Percentiles rank a stretch among this genome's conserved stretches.
Evolutionary conservation across 2,329 filamentous ascomycete genomes (phyloP).

Genomic region (Colletotrichum coccodes): DNA sequence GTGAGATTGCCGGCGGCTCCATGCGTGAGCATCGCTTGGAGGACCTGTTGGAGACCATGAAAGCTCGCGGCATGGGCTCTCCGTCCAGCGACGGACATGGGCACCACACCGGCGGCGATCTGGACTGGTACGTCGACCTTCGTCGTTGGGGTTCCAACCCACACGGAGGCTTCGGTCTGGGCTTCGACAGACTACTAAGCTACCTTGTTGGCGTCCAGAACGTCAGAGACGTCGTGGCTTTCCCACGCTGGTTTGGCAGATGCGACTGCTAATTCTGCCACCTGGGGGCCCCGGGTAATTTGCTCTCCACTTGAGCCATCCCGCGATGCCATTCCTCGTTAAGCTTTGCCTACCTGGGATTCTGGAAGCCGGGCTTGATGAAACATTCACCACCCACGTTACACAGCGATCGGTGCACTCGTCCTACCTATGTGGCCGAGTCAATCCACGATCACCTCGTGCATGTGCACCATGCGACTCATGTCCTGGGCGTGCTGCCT

Average conservation of each 20-base stretch:
- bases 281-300: not conserved
- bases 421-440: conserved; percentile 9
- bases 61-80: conserved; percentile 69
- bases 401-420: conserved; percentile 7
- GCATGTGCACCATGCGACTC: conserved; percentile 2
- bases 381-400: conserved; percentile 4
- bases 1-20: conserved; percentile 88
- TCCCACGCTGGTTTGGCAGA: conserved; percentile 78
- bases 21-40: conserved; percentile 85
- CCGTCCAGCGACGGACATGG: conserved; percentile 36
- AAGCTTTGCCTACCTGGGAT: conserved; percentile 51
- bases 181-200: conserved; percentile 86
- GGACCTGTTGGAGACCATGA: conserved; percentile 77
- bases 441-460: conserved; percentile 5
- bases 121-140: conserved; percentile 91
- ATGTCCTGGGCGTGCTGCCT: not conserved
- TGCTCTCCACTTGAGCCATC: not conserved
- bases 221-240: conserved; percentile 86
- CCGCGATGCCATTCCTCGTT: conserved; percentile 40
- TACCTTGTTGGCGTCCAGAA: conserved; percentile 86
- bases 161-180: conserved; percentile 90
- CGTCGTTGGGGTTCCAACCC: conserved; percentile 91
- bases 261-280: conserved; percentile 63
- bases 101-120: conserved; percentile 37
- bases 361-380: conserved; percentile 35